Evolutionary conservation across 768 basidiomycete species (phyloP).

Genomic region (Lactifluus hygrophoroides): DNA sequence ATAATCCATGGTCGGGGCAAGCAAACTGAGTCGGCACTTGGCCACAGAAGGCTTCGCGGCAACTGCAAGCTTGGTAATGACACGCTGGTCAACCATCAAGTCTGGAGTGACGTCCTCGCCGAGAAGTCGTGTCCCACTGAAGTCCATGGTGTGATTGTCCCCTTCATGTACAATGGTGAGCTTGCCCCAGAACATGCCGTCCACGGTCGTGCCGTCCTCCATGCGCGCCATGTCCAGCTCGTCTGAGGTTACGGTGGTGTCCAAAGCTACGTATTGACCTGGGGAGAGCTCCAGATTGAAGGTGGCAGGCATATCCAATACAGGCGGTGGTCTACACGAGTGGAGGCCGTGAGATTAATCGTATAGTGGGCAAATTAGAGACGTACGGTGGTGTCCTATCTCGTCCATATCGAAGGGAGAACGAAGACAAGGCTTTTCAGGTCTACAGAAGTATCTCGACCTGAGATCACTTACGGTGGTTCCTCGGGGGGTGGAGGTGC

Average conservation of each 20-base stretch:
- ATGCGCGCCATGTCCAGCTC: constrained; percentile 87
- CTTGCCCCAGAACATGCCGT: constrained; percentile 84
- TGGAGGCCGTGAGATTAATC: neutral
- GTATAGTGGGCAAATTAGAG: neutral
- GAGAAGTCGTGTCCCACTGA: constrained; percentile 66
- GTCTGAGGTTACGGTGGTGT: constrained; percentile 66
- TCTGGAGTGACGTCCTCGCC: constrained; percentile 57
- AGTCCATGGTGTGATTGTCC: constrained; percentile 74
- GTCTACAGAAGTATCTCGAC: neutral
- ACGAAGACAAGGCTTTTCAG: neutral
- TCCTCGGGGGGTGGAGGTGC: constrained; percentile 79
- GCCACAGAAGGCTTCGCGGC: constrained; percentile 69
- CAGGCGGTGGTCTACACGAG: constrained; percentile 47
- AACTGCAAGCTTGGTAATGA: constrained; percentile 67
- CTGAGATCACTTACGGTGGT: constrained; percentile 54
- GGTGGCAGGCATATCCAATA: constrained; percentile 78
- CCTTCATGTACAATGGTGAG: constrained; percentile 73
- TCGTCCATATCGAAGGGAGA: neutral
- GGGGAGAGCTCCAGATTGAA: constrained; percentile 77
- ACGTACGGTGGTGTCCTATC: constrained; percentile 46
- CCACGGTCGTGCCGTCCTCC: constrained; percentile 83
- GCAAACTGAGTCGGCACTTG: constrained; percentile 66
- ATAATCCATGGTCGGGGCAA: constrained; percentile 66
- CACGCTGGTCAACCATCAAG: constrained; percentile 66
- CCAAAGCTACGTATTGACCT: constrained; percentile 72